phyloP scores from a whole-genome alignment of 805 yeast species.

The Starmera quercuum region DNA sequence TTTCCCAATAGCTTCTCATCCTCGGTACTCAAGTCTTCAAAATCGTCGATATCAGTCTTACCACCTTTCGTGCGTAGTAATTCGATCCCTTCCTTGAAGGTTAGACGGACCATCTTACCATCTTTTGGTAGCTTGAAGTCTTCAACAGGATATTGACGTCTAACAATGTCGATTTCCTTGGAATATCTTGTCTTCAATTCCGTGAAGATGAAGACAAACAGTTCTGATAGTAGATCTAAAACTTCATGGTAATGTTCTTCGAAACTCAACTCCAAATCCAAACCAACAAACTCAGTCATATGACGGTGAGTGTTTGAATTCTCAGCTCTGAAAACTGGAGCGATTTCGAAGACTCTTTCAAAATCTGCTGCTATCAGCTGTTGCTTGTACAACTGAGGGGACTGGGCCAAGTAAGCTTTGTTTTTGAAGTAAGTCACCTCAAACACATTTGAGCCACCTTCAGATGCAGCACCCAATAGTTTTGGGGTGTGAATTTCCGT shows the following conservation, averaged over 20 bases:
- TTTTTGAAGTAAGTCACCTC: slow-evolving; percentile 90
- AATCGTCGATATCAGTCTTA: slow-evolving; percentile 65
- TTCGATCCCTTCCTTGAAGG: slow-evolving; percentile 85
- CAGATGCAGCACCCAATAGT: slow-evolving; percentile 90
- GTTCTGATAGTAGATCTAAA: slow-evolving; percentile 49
- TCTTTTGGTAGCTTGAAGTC: slow-evolving; percentile 91
- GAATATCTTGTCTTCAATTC: slow-evolving; percentile 75
- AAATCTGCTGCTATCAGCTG: slow-evolving; percentile 97
- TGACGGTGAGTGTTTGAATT: slow-evolving; percentile 99
- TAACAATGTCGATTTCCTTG: slow-evolving; percentile 79
- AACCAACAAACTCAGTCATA: slow-evolving; percentile 96
- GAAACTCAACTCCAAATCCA: slow-evolving; percentile 96
- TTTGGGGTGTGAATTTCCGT: slow-evolving; percentile 96
- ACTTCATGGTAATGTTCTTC: slow-evolving; percentile 98
- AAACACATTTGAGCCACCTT: slow-evolving; percentile 97
- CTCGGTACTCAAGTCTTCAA: slow-evolving; percentile 87
- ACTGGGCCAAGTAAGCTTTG: slow-evolving; percentile 91
- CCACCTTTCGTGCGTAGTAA: slow-evolving; percentile 84
- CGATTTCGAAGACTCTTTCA: slow-evolving; percentile 92
- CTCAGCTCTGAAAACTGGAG: slow-evolving; percentile 98
- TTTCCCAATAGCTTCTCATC: slow-evolving; percentile 91
- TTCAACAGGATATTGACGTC: slow-evolving; percentile 95
- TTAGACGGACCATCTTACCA: slow-evolving; percentile 87
- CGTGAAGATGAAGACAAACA: slow-evolving; percentile 83
- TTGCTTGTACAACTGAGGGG: slow-evolving; percentile 97